phyloP scores from a whole-genome alignment of 2,329 filamentous ascomycete species.

The Alternaria viburni region DNA sequence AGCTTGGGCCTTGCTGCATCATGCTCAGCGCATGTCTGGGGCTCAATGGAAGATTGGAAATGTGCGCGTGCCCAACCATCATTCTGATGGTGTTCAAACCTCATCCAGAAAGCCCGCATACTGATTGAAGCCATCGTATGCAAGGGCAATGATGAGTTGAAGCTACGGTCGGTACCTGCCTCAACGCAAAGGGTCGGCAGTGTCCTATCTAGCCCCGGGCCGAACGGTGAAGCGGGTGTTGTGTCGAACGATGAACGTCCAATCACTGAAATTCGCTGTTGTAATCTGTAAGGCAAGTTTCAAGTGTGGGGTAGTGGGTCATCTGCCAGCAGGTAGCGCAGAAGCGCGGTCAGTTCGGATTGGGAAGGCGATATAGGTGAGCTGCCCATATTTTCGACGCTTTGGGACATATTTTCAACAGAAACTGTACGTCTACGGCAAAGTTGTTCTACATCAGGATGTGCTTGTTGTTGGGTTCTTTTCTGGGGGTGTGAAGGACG shows the following conservation, averaged over 20 bases:
- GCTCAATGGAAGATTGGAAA: background rate
- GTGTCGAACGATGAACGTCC: background rate
- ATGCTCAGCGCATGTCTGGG: background rate
- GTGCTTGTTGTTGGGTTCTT: background rate
- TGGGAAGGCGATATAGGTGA: background rate
- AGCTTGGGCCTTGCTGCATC: background rate
- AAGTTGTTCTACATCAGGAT: background rate
- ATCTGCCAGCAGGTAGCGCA: background rate
- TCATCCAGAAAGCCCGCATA: background rate
- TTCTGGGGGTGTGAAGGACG: background rate
- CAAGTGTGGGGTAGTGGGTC: conserved; percentile 2
- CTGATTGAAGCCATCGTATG: background rate
- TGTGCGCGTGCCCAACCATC: background rate
- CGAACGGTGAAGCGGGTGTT: background rate
- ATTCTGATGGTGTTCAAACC: background rate
- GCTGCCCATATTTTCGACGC: background rate
- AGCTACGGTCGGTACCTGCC: conserved; percentile 8
- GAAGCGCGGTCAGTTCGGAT: conserved; percentile 2
- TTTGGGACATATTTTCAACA: background rate
- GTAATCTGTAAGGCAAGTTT: background rate
- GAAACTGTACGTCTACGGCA: background rate
- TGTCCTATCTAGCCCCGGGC: background rate
- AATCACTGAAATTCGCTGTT: background rate
- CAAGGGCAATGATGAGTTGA: background rate
- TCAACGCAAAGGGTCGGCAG: background rate